Base-by-base conservation (phyloP, 2,329 filamentous ascomycete genomes). In the Calycina marina region DNA sequence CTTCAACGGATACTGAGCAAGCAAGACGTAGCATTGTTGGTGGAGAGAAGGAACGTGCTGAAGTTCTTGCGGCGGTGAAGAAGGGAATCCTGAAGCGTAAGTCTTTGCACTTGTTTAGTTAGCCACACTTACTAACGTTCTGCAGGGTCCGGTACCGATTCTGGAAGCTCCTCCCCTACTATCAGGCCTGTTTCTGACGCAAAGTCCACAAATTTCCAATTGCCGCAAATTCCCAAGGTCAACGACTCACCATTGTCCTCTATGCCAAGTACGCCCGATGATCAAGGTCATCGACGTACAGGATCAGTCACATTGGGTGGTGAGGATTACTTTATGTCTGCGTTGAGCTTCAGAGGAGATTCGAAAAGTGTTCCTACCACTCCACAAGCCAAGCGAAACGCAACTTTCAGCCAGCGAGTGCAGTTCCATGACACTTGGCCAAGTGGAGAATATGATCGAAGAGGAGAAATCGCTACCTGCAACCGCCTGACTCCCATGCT, bases 371-470 rank as follows among this genome's bases (percentile, higher is more conserved):
- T 80, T 12, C 84, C 84, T 11, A 72, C 68, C 37, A 92, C 85
- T 4, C 84, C 85, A 1, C 72, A 78, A 30, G 18, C 32, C 30
- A 77, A 73, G 55, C 67, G 72, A 17, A 70, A 64, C 43, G 69
- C 73, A 1, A 78, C 72, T 0, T 98, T 96, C 57, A 96, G 85
- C 50, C 88, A 88, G 28, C 75, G 88, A 25, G 84, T 96, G 31
- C 75, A 93, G 41, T 96, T 94, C 54, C 76, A 94, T 54, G 90
- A 98, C 51, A 96, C 86, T 5, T 98, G 86, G 85, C 85, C 86
- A 2, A 83, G 78, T 51, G 79, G 81, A 47, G 90, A 98, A 55
- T 98, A 98, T 52, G 90, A 98, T 55, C 81, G 90, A 40, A 76
- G 90, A 33, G 90, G 90, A 34, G 90, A 98, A 39, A 81, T 96